These are phyloP conservation scores for Leucosporidium yakuticum DNA, from an alignment of 768 basidiomycete species.

Conservation along the genomic window DNA sequence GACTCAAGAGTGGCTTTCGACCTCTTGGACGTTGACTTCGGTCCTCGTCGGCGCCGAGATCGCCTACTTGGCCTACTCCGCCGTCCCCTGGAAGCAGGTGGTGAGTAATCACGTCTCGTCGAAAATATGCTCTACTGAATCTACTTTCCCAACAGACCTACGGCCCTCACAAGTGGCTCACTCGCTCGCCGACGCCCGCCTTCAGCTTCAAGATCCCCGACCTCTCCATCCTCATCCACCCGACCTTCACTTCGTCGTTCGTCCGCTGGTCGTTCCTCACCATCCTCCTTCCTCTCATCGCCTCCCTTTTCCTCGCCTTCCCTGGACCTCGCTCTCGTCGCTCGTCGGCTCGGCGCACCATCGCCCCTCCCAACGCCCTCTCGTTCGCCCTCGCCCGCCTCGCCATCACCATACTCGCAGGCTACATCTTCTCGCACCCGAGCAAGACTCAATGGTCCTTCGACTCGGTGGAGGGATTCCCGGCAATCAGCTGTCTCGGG, in stretches of 20 bases:
- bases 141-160: conserved; percentile 6
- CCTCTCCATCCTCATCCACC: conserved; percentile 21
- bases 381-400: conserved; percentile 23
- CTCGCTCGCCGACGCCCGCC: conserved; percentile 5
- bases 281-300: conserved; percentile 16
- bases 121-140: not conserved
- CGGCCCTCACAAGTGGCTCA: conserved; percentile 18
- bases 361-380: conserved; percentile 23
- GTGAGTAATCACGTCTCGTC: conserved; percentile 3
- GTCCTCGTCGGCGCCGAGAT: conserved; percentile 15
- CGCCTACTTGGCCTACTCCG: conserved; percentile 14
- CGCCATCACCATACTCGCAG: conserved; percentile 17
- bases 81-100: conserved; percentile 20
- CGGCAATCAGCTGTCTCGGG: not conserved
- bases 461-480: conserved; percentile 1
- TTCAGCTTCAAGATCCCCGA: conserved; percentile 16
- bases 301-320: conserved; percentile 22
- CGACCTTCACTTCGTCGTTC: conserved; percentile 23
- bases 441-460: not conserved
- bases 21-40: conserved; percentile 16
- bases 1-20: conserved; percentile 18
- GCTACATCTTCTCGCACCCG: conserved; percentile 12
- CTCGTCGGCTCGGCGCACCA: not conserved
- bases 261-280: conserved; percentile 5
- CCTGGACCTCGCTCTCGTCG: conserved; percentile 5